Evolutionary conservation across 2,329 filamentous ascomycete species (phyloP), one percentile per base, ranked within the genome.

Genomic region (Calonectria crousiana): DNA sequence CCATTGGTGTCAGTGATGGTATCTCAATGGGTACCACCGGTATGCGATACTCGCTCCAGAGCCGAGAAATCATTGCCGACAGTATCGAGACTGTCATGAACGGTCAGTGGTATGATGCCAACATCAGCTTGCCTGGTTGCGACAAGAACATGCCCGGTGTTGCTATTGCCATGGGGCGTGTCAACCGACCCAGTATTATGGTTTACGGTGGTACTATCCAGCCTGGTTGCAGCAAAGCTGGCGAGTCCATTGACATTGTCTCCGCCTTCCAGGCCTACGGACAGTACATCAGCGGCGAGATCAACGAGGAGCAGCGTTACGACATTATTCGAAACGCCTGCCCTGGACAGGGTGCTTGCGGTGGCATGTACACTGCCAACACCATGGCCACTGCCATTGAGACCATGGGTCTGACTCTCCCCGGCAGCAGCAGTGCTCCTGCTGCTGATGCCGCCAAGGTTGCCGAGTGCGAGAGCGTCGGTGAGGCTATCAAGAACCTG

Each of bases 131-230:
- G 81, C 97, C 97, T 18, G 97, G 97, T 64, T 99, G 97, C 86
- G 97, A 99, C 90, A 99, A 99, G 92, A 99, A 99, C 88, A 98
- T 99, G 97, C 95, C 95, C 1, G 95, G 95, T 85, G 95, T 97
- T 16, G 87, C 95, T 81, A 97, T 97, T 82, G 97, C 96, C 71
- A 98, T 98, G 95, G 96, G 95, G 47, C 92, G 97, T 79, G 92
- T 98, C 78, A 98, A 99, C 88, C 90, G 97, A 60, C 97, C 97
- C 36, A 95, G 95, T 80, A 89, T 99, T 83, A 99, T 99, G 97
- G 95, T 99, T 36, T 99, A 99, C 83, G 97, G 97, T 79, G 97
- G 97, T 64, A 95, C 95, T 52, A 99, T 98, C 84, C 93, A 94
- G 84, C 95, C 97, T 47, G 97, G 97, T 60, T 98, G 96, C 87